Conservation (phyloP, 2,329 filamentous ascomycete species). For the Amauroascus verrucosus region DNA sequence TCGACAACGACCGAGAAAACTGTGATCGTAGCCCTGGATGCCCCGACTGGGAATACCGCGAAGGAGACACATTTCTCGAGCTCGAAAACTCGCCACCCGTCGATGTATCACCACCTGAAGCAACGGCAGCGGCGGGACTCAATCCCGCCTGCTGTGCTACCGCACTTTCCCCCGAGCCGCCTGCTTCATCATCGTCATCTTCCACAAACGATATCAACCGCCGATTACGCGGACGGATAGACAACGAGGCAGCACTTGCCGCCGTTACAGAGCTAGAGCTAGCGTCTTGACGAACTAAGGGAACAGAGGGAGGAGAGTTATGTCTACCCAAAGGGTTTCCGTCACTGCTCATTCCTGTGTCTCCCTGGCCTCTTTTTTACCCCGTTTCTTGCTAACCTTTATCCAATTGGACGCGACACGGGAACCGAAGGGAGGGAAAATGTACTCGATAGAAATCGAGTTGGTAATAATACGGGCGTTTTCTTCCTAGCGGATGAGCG, state of each 20-base stretch:
- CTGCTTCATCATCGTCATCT: conserved; percentile 24
- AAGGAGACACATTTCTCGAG: neutral
- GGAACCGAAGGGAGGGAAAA: neutral
- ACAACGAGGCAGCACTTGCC: conserved; percentile 23
- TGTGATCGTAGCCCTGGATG: conserved; percentile 7
- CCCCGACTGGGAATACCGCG: conserved; percentile 13
- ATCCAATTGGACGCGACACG: neutral
- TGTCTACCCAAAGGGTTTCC: conserved; percentile 29
- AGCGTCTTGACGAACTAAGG: conserved; percentile 23
- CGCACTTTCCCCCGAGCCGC: conserved; percentile 25
- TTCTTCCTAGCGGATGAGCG: neutral
- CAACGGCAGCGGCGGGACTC: neutral
- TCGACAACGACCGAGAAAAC: conserved; percentile 6
- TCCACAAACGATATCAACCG: conserved; percentile 34
- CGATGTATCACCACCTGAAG: no score
- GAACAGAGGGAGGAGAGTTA: conserved; percentile 21
- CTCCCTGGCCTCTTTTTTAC: neutral
- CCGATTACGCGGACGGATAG: conserved; percentile 36
- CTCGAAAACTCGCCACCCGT: neutral
- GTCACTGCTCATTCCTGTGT: conserved; percentile 35
- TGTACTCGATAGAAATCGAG: neutral
- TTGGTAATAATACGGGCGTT: neutral
- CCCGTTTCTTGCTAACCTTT: neutral
- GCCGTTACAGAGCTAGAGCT: conserved; percentile 23
- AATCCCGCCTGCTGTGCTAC: conserved; percentile 19